Evolutionary conservation across 2,329 filamentous ascomycete species (phyloP).

Genomic region (Reticulascus tulasneorum): DNA sequence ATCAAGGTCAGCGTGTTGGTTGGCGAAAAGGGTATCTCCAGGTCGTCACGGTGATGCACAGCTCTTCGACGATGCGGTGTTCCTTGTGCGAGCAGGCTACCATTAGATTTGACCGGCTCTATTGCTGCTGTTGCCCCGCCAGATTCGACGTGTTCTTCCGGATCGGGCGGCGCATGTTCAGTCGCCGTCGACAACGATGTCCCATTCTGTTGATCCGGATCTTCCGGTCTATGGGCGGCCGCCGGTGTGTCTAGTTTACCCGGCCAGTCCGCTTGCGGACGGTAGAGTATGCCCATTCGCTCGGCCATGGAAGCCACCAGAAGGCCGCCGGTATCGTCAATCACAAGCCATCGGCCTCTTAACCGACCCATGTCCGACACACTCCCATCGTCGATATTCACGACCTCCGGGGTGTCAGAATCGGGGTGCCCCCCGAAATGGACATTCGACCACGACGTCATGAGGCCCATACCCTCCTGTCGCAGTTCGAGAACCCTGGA

Average conservation of each 20-base stretch:
- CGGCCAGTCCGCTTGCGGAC: no score
- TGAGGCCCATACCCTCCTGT: conserved; percentile 48
- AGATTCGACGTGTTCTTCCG: no score
- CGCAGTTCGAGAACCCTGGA: conserved; percentile 32
- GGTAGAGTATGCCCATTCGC: conserved; percentile 76
- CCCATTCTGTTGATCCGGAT: no score
- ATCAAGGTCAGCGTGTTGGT: conserved; percentile 78
- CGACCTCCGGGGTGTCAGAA: conserved; percentile 16
- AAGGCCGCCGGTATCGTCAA: conserved; percentile 84
- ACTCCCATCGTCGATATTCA: conserved; percentile 48
- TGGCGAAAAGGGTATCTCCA: conserved; percentile 61
- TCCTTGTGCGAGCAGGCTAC: no score
- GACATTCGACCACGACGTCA: conserved; percentile 87
- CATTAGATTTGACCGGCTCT: conserved; percentile 1
- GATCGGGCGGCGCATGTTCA: no score
- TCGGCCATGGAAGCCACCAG: conserved; percentile 82
- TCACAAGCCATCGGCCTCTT: conserved; percentile 66
- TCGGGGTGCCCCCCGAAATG: conserved; percentile 58
- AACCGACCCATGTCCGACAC: conserved; percentile 60
- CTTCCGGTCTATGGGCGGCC: no score
- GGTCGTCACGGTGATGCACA: conserved; percentile 35
- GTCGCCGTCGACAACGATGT: no score
- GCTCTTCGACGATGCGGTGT: conserved; percentile 3
- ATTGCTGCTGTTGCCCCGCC: conserved; percentile 1
- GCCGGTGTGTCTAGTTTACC: no score